phyloP scores from a whole-genome alignment of 106 monocot species.

The Alisma plantagoaquatica region DNA sequence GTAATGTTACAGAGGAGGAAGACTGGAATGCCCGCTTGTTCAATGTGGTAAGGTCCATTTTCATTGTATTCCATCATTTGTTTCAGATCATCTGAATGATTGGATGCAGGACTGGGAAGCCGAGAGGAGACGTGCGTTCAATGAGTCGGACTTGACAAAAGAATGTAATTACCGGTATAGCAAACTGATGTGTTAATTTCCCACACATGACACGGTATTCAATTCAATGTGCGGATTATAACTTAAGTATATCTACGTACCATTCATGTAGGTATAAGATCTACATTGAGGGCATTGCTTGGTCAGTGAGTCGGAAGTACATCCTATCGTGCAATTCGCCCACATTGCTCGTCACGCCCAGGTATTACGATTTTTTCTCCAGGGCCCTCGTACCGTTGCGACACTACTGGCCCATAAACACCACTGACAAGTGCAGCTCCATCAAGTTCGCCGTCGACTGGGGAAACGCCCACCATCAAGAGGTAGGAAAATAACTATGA shows the following conservation, averaged over 20 bases:
- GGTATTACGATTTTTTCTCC: conserved; percentile 19
- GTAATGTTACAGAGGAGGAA: conserved; percentile 14
- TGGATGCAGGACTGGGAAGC: conserved; percentile 7
- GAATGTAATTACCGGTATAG: conserved; percentile 16
- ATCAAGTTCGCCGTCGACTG: conserved; percentile 25
- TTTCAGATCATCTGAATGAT: neutral
- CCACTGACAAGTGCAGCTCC: neutral
- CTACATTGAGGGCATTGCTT: conserved; percentile 12
- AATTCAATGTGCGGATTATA: neutral
- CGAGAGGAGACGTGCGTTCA: neutral
- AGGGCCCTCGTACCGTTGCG: conserved; percentile 10
- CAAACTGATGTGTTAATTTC: neutral
- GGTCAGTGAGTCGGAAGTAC: conserved; percentile 30
- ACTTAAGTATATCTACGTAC: neutral
- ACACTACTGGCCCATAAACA: conserved; percentile 18
- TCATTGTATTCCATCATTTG: neutral
- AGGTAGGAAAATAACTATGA: conserved; percentile 17
- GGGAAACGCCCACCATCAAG: conserved; percentile 9
- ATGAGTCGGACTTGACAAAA: conserved; percentile 4
- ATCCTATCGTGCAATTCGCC: conserved; percentile 20
- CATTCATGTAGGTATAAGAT: conserved; percentile 16
- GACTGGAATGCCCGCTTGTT: conserved; percentile 29
- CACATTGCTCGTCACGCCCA: conserved; percentile 6
- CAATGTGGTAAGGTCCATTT: neutral
- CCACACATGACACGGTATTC: neutral